Conservation (phyloP, 148 eudicot genomes). For the Vaccinium vitisidaea region DNA sequence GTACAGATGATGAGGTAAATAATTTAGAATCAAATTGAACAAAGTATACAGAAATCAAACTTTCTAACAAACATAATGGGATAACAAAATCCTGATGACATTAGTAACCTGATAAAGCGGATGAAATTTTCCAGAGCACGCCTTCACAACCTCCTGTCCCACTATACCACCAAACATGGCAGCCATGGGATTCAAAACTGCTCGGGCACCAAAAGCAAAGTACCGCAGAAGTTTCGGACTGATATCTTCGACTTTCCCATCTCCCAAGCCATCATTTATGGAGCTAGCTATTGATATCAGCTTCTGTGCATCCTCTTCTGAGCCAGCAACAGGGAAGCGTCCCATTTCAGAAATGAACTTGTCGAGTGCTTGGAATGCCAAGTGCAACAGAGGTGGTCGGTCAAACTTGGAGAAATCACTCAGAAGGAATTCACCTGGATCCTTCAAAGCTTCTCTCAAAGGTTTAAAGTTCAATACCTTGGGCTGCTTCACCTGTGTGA, state of each 20-base stretch:
- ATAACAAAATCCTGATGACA: neutral
- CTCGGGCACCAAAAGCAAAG: constrained; percentile 90
- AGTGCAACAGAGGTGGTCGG: constrained; percentile 65
- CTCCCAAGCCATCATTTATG: constrained; percentile 48
- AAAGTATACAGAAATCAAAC: neutral
- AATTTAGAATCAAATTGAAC: constrained; percentile 12
- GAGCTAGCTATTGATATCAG: constrained; percentile 44
- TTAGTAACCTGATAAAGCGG: constrained; percentile 76
- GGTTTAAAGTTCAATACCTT: constrained; percentile 64
- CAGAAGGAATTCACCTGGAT: constrained; percentile 71
- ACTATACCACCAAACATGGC: constrained; percentile 98
- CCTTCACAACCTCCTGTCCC: constrained; percentile 92
- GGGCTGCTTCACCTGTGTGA: constrained; percentile 63
- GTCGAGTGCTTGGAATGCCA: constrained; percentile 78
- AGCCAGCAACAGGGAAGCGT: constrained; percentile 64
- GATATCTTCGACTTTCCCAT: constrained; percentile 61
- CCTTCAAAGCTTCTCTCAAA: constrained; percentile 56
- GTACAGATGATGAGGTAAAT: constrained; percentile 22
- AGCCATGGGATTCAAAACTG: constrained; percentile 91
- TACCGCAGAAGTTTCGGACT: constrained; percentile 65
- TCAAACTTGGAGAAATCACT: constrained; percentile 77
- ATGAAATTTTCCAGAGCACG: constrained; percentile 96
- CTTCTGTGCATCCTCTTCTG: constrained; percentile 74
- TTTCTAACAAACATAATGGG: neutral
- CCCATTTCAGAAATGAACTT: constrained; percentile 48